Evolutionary conservation across 1,284 basidiomycete species (phyloP), one percentile per base, ranked within the genome.

Genomic region (Uromyces viciae-fabae): DNA sequence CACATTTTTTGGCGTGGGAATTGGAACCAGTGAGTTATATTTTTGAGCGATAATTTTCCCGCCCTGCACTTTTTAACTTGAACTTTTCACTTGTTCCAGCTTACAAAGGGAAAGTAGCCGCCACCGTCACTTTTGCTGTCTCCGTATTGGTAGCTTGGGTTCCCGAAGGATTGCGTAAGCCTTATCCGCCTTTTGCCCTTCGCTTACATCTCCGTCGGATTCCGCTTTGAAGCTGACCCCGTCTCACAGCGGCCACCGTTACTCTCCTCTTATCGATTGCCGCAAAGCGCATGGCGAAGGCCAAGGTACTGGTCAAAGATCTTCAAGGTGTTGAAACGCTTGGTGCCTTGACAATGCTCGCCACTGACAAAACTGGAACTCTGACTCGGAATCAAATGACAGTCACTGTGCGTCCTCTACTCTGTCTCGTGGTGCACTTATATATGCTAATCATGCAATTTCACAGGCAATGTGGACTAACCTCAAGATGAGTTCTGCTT

Each of bases 291-390:
- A 92, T 92, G 91, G 90, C 90, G 0, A 88, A 88, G 31, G 90
- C 91, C 84, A 91, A 91, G 82, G 91, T 92, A 0, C 87, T 91
- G 22, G 90, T 91, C 8, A 91, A 91, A 83, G 90, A 91, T 83
- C 84, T 91, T 17, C 90, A 91, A 85, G 89, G 90, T 80, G 90
- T 92, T 15, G 91, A 92, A 85, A 92, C 91, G 1, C 88, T 92
- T 36, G 89, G 89, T 83, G 84, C 82, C 82, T 87, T 88, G 71
- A 77, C 82, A n/a, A 87, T 92, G 31, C 86, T 92, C 28, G 91
- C 91, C 25, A 91, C 91, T 4, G 91, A 92, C 85, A 92, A 92
- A 86, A 92, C 91, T 0, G 91, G 91, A 11, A 92, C 91, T 11
- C 86, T 92, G 69, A 92, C 91, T 15, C 86, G 90, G 66, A 92